Evolutionary conservation across 768 basidiomycete genomes (phyloP), one percentile per base, ranked within the genome.

Genomic region (Pleurotus platypus): DNA sequence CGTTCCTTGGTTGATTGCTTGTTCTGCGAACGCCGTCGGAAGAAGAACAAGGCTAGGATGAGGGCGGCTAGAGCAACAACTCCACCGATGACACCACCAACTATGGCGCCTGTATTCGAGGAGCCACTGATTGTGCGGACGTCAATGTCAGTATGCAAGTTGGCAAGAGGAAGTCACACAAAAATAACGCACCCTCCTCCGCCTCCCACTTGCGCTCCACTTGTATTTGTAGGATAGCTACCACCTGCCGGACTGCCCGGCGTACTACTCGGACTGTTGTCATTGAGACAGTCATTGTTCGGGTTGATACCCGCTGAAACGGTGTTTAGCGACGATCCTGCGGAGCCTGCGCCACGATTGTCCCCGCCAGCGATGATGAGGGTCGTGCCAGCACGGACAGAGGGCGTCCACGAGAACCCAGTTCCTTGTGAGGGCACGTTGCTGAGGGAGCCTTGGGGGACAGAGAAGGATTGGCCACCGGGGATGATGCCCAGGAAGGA

Each of bases 201-300:
- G 27, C 69, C 60, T 11, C 62, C 60, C 2, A 69, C 72, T 20
- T 67, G 65, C 9, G 71, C 64, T 5, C 77, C 75, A 42, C 67
- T 71, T 16, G 75, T 68, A 48, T 76, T 77, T 0, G 89, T 90
- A 0, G 86, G 81, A 65, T 87, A 88, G 38, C 74, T 74, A 0
- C 88, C 89, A 38, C 90, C 90, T 18, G 90, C 90, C 5, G 90
- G 89, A 55, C 72, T 75, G 2, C 88, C 90, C 8, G 87, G 79
- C 2, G 90, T 93, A 3, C 90, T 90, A 50, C 86, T 89, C 0
- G 90, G 90, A 50, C 89, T 90, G 12, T 60, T 69, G 45, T 70
- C 66, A 43, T 74, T 80, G 47, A 92, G 66, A 64, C 90, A 93
- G 1, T 73, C 78, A 46, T 66, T 72, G 58, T 81, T 73, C 61